Conservation (phyloP, 257 asterid genomes). For the Solanum habrochaites region DNA sequence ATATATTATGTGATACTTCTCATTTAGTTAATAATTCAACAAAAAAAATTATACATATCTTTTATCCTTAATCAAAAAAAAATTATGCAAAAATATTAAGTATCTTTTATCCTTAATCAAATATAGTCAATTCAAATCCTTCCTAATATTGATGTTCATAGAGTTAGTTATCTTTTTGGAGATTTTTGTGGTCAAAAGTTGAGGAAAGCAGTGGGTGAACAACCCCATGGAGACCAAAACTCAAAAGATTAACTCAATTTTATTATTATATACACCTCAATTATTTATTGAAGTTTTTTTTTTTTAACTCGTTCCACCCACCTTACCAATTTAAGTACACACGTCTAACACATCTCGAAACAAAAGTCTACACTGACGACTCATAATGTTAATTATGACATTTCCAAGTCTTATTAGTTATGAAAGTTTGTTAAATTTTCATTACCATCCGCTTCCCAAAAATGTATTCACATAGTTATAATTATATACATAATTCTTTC, state of each 20-base stretch:
- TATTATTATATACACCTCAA: too few relatives aligned
- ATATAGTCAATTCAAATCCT: too few relatives aligned
- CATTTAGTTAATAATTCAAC: too few relatives aligned
- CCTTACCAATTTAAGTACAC: background rate
- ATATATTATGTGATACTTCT: too few relatives aligned
- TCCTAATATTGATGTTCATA: too few relatives aligned
- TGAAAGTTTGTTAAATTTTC: background rate
- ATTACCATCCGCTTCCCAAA: background rate
- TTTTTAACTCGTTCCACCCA: background rate
- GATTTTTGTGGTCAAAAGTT: background rate
- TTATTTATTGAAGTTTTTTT: too few relatives aligned
- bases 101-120: too few relatives aligned
- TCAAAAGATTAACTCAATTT: background rate
- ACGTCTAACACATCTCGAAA: too few relatives aligned
- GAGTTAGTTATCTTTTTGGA: background rate
- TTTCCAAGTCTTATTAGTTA: background rate
- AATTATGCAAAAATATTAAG: too few relatives aligned
- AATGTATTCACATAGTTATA: background rate
- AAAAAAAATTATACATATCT: too few relatives aligned
- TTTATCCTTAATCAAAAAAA: too few relatives aligned
- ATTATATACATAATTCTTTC: background rate
- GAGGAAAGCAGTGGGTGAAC: background rate
- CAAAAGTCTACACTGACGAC: background rate
- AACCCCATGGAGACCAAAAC: background rate
- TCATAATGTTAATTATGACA: background rate